Evolutionary conservation across 768 basidiomycete genomes (phyloP).

Genomic region (Suillus placidus): DNA sequence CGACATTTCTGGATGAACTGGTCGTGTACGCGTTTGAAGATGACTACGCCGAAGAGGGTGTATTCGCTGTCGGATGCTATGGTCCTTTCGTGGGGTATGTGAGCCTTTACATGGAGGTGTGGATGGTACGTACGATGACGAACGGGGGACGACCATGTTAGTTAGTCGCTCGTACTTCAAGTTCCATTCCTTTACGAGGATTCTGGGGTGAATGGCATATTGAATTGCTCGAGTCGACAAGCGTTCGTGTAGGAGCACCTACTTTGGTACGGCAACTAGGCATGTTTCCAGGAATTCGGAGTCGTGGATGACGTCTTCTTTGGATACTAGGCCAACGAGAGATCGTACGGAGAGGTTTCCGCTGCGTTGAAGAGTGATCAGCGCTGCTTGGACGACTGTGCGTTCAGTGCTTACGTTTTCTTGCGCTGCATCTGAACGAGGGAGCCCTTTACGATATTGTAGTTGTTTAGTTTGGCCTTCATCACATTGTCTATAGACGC

Average conservation of each 20-base stretch:
- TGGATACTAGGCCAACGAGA: slow-evolving; percentile 80
- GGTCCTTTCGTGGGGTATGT: slow-evolving; percentile 44
- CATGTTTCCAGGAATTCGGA: slow-evolving; percentile 95
- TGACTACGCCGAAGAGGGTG: slow-evolving; percentile 78
- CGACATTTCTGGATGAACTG: slow-evolving; percentile 93
- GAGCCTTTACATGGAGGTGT: slow-evolving; percentile 15
- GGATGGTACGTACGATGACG: slow-evolving; percentile 65
- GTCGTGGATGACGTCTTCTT: slow-evolving; percentile 80
- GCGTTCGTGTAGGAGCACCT: slow-evolving; percentile 29
- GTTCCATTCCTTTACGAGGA: slow-evolving; percentile 85
- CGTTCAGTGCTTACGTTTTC: slow-evolving; percentile 64
- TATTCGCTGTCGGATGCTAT: slow-evolving; percentile 90
- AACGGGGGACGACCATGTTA: slow-evolving; percentile 91
- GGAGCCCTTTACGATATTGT: slow-evolving; percentile 93
- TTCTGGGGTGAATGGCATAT: slow-evolving; percentile 52
- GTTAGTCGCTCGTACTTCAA: slow-evolving; percentile 85
- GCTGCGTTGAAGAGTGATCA: slow-evolving; percentile 41
- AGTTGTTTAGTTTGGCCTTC: slow-evolving; percentile 88
- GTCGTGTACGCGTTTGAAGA: slow-evolving; percentile 91
- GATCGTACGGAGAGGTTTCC: slow-evolving; percentile 95
- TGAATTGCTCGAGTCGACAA: slow-evolving; percentile 11
- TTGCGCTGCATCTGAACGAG: slow-evolving; percentile 92
- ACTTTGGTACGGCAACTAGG: slow-evolving; percentile 95
- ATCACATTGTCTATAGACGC: slow-evolving; percentile 91
- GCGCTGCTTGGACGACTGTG: background rate